Conservation (phyloP, 2,329 filamentous ascomycete genomes). For the Pseudodiploospora longispora region DNA sequence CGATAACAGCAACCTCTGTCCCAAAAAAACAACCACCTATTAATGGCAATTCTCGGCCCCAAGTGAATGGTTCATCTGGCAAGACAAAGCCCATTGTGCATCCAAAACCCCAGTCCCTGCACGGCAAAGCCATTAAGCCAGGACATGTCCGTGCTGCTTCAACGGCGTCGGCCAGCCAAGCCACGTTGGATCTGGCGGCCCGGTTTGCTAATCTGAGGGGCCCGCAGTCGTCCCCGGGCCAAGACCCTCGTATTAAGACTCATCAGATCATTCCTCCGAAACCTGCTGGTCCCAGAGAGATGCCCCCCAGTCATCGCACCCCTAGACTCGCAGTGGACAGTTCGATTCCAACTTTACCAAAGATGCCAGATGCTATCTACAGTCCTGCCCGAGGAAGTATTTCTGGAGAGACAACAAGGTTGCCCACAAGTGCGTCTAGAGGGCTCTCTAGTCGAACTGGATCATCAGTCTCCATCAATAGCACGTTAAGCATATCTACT, state of each 20-base stretch:
- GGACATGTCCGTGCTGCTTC: conserved; percentile 19
- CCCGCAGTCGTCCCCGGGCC: conserved; percentile 30
- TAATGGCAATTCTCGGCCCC: conserved; percentile 9
- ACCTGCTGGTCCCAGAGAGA: conserved; percentile 42
- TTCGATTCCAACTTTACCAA: conserved; percentile 52
- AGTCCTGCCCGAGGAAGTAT: conserved; percentile 68
- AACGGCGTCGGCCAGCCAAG: conserved; percentile 20
- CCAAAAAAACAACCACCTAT: background rate
- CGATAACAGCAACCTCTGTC: background rate
- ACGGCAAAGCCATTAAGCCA: conserved; percentile 46
- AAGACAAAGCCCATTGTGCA: conserved; percentile 43
- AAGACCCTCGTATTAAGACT: conserved; percentile 46
- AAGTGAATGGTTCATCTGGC: conserved; percentile 14
- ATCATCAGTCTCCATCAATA: conserved; percentile 36
- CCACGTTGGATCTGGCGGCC: conserved; percentile 42
- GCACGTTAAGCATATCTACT: conserved; percentile 19
- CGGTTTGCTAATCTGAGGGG: conserved; percentile 51
- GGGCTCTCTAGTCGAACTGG: conserved; percentile 54
- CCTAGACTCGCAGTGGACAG: conserved; percentile 42
- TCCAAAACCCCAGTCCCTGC: conserved; percentile 60
- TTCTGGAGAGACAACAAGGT: conserved; percentile 54
- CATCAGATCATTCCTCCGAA: conserved; percentile 34
- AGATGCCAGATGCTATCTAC: conserved; percentile 67
- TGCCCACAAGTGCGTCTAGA: conserved; percentile 57
- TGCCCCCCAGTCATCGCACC: conserved; percentile 35